Evolutionary conservation across 352 stramenopile species (phyloP).

Genomic region (Globisporangium abappressorium): DNA sequence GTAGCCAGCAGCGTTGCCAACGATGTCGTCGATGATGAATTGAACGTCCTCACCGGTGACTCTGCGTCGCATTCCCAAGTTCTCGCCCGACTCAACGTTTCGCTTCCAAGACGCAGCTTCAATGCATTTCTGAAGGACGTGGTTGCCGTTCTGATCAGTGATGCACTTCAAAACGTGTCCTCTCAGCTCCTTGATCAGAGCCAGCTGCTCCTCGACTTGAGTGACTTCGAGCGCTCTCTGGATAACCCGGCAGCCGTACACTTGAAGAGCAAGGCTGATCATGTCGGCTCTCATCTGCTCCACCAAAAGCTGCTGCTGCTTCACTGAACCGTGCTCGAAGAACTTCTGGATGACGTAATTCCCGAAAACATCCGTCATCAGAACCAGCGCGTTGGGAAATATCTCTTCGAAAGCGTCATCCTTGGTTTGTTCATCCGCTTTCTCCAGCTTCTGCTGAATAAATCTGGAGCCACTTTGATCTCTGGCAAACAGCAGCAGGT

Average conservation of each 20-base stretch:
- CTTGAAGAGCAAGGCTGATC: slow-evolving; percentile 93
- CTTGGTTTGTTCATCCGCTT: slow-evolving; percentile 68
- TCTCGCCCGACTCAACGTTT: slow-evolving; percentile 19
- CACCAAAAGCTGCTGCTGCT: slow-evolving; percentile 87
- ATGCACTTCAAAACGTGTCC: slow-evolving; percentile 91
- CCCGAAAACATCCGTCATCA: slow-evolving; percentile 96
- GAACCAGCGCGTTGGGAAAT: slow-evolving; percentile 64
- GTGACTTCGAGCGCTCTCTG: slow-evolving; percentile 91
- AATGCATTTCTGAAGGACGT: slow-evolving; percentile 99
- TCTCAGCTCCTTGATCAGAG: slow-evolving; percentile 75
- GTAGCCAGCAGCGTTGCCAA: slow-evolving; percentile 88
- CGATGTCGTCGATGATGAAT: slow-evolving; percentile 97
- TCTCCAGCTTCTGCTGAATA: slow-evolving; percentile 89
- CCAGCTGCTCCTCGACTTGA: slow-evolving; percentile 65
- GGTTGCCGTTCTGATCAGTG: slow-evolving; percentile 98
- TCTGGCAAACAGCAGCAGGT: slow-evolving; percentile 83
- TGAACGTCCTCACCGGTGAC: slow-evolving; percentile 90
- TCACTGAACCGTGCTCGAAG: slow-evolving; percentile 90
- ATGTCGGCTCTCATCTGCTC: slow-evolving; percentile 92
- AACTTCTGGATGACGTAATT: slow-evolving; percentile 99
- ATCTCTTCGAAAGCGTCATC: slow-evolving; percentile 81
- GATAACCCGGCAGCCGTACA: slow-evolving; percentile 96
- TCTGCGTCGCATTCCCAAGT: slow-evolving; percentile 18
- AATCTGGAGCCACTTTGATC: slow-evolving; percentile 85
- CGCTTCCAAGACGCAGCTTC: slow-evolving; percentile 80